phyloP scores from a whole-genome alignment of 108 stramenopile genomes.

The Nitzschia sp. region DNA sequence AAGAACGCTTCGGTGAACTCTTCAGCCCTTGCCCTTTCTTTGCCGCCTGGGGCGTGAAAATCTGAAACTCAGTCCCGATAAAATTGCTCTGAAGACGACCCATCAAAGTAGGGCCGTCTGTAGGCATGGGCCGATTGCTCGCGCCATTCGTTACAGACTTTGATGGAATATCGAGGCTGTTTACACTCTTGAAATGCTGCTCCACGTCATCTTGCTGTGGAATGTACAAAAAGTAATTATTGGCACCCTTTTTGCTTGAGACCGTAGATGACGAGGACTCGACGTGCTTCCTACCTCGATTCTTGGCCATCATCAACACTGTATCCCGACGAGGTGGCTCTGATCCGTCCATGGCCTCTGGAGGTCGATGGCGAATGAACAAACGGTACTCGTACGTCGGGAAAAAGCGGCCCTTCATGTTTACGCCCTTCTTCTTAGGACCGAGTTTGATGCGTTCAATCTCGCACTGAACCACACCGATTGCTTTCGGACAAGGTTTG shows the following conservation, averaged over 20 bases:
- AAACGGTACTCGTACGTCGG: constrained; percentile 84
- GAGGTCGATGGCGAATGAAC: constrained; percentile 68
- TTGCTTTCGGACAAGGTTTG: constrained; percentile 74
- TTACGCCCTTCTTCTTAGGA: constrained; percentile 59
- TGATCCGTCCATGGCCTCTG: constrained; percentile 20
- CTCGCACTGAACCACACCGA: constrained; percentile 85
- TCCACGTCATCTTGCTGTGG: constrained; percentile 74
- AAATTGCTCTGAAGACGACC: constrained; percentile 85
- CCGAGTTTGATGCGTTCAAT: constrained; percentile 72
- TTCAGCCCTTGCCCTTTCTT: background rate
- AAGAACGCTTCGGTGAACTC: background rate
- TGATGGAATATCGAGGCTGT: constrained; percentile 12
- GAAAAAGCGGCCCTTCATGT: constrained; percentile 74
- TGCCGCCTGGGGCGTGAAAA: constrained; percentile 41
- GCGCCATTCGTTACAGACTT: constrained; percentile 20
- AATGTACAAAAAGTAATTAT: constrained; percentile 71
- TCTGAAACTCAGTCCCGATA: constrained; percentile 87
- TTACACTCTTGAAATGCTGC: constrained; percentile 55
- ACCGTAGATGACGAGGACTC: constrained; percentile 12
- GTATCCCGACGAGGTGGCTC: constrained; percentile 55
- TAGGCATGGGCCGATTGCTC: background rate
- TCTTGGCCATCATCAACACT: constrained; percentile 75
- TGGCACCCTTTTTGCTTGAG: constrained; percentile 67
- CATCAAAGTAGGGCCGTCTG: constrained; percentile 27
- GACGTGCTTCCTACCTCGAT: constrained; percentile 50